Percentiles rank a stretch among this genome's conserved stretches.
phyloP scores from a whole-genome alignment of 176 grass and related monocot genomes.

The Carex parvula region DNA sequence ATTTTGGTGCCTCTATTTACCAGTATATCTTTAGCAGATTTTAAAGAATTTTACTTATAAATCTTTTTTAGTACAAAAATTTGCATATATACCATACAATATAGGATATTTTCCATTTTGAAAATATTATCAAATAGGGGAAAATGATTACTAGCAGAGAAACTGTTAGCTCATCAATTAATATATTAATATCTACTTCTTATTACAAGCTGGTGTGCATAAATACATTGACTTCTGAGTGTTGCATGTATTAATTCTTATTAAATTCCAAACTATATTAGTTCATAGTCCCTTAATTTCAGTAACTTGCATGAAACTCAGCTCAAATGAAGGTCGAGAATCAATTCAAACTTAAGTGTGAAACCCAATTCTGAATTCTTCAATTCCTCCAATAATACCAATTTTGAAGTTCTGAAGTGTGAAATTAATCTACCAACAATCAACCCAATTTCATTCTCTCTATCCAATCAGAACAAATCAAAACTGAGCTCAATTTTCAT shows the following conservation, averaged over 20 bases:
- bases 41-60: not conserved
- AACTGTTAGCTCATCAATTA: not conserved
- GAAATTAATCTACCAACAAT: not conserved
- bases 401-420: not conserved
- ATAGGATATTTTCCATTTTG: not conserved
- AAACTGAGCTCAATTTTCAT: not conserved
- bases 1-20: not conserved
- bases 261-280: not conserved
- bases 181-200: not conserved
- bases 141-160: not conserved
- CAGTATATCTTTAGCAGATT: not conserved
- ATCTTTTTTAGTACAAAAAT: not conserved
- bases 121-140: not conserved
- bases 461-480: slow-evolving; percentile 9
- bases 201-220: not conserved
- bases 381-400: not conserved
- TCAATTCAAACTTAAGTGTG: not conserved
- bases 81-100: not conserved
- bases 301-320: not conserved
- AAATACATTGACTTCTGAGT: not conserved
- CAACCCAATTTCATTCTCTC: not conserved
- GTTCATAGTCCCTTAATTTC: not conserved
- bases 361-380: not conserved
- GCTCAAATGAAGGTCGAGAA: not conserved
- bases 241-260: not conserved